Percentiles rank a stretch among this genome's conserved stretches.
Conservation (phyloP, 2,329 filamentous ascomycete genomes). For the Lasiodiplodia hormozganensis region DNA sequence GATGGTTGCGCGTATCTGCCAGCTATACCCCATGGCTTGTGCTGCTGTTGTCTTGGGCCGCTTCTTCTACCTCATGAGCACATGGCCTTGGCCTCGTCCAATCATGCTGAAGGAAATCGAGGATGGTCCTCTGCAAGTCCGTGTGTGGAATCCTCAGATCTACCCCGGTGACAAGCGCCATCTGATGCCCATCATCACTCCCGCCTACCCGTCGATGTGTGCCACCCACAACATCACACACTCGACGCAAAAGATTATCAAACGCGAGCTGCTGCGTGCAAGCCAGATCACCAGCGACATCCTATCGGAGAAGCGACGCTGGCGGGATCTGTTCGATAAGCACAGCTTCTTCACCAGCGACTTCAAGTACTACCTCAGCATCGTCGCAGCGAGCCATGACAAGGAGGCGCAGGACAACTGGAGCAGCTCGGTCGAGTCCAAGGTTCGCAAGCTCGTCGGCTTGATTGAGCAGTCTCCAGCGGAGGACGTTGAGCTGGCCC, state of each 20-base stretch:
- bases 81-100: slow-evolving; percentile 95
- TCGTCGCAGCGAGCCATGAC: slow-evolving; percentile 81
- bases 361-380: slow-evolving; percentile 94
- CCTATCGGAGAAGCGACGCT: slow-evolving; percentile 75
- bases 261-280: slow-evolving; percentile 80
- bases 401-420: slow-evolving; percentile 86
- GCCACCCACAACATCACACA: slow-evolving; percentile 91
- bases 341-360: slow-evolving; percentile 92
- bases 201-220: slow-evolving; percentile 97
- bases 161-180: slow-evolving; percentile 84
- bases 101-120: slow-evolving; percentile 89
- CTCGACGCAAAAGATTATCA: slow-evolving; percentile 85
- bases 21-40: slow-evolving; percentile 92
- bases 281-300: slow-evolving; percentile 81
- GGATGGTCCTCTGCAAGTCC: slow-evolving; percentile 77
- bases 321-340: slow-evolving; percentile 87
- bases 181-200: slow-evolving; percentile 97
- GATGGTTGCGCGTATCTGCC: slow-evolving; percentile 93
- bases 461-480: slow-evolving; percentile 81
- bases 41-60: slow-evolving; percentile 88
- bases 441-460: slow-evolving; percentile 83
- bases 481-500: slow-evolving; percentile 74
- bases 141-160: slow-evolving; percentile 92
- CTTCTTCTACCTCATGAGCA: slow-evolving; percentile 90
- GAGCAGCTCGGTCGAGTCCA: slow-evolving; percentile 93